A percentile compares a stretch with the other conserved stretches of the same genome.
phyloP scores from a whole-genome alignment of 2,329 filamentous ascomycete species.

The Neodidymelliopsis sp. region DNA sequence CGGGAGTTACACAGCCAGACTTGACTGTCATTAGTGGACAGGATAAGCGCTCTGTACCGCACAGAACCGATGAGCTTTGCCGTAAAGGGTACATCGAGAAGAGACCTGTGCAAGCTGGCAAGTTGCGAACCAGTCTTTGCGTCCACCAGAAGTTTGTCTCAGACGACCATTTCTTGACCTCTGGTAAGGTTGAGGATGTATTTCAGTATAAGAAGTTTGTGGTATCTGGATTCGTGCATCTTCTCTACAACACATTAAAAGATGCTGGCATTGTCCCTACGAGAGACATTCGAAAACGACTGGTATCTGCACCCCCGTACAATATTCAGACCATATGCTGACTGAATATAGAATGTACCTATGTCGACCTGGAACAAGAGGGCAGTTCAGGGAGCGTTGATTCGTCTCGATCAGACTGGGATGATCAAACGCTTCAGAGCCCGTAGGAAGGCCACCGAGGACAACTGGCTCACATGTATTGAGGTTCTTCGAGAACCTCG shows the following conservation, averaged over 20 bases:
- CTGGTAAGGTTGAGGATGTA: constrained; percentile 42
- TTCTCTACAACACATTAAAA: constrained; percentile 59
- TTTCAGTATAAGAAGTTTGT: constrained; percentile 53
- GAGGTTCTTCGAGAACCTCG: constrained; percentile 51
- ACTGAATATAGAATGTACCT: constrained; percentile 37
- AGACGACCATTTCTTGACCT: constrained; percentile 36
- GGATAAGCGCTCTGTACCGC: constrained; percentile 70
- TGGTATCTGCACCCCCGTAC: constrained; percentile 46
- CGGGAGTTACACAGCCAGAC: constrained; percentile 66
- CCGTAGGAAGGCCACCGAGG: constrained; percentile 33
- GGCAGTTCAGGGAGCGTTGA: constrained; percentile 49
- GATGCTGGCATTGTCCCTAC: constrained; percentile 60
- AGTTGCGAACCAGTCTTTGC: constrained; percentile 64
- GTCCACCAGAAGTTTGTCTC: constrained; percentile 60
- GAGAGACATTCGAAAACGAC: constrained; percentile 59
- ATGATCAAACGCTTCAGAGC: constrained; percentile 51
- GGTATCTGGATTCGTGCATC: constrained; percentile 58
- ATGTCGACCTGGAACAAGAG: constrained; percentile 49
- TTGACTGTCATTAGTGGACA: constrained; percentile 64
- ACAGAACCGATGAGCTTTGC: constrained; percentile 64
- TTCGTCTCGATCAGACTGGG: constrained; percentile 51
- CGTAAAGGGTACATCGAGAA: constrained; percentile 70
- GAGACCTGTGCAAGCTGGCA: constrained; percentile 47
- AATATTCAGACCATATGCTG: constrained; percentile 9
- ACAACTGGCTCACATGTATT: constrained; percentile 47